phyloP scores from a whole-genome alignment of 2,329 filamentous ascomycete genomes.

The Trichoderma sp. region DNA sequence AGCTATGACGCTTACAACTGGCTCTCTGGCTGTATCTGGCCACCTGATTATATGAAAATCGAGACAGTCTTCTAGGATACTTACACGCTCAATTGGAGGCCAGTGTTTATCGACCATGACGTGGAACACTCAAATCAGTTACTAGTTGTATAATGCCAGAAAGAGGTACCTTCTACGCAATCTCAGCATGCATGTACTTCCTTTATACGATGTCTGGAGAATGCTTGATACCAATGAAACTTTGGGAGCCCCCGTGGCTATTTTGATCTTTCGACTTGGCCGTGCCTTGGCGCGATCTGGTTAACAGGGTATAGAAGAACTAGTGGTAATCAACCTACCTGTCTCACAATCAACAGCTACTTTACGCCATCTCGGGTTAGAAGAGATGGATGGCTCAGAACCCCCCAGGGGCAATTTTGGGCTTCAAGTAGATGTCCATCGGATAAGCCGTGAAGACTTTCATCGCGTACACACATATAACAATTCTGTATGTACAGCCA shows the following conservation, averaged over 20 bases:
- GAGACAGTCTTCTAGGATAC: not conserved
- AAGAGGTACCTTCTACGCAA: not conserved
- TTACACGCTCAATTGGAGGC: not conserved
- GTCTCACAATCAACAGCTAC: not conserved
- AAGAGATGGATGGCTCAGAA: not conserved
- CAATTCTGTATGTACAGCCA: not conserved
- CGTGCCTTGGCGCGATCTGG: not conserved
- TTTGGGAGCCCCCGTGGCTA: not conserved
- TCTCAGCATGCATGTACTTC: not conserved
- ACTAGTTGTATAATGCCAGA: not conserved
- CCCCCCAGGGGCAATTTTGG: not conserved
- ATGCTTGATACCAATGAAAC: not conserved
- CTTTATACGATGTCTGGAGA: not conserved
- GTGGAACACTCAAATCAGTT: not conserved
- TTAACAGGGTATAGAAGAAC: not conserved
- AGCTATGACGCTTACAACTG: not conserved
- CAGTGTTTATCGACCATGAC: not conserved
- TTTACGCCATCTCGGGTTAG: not conserved
- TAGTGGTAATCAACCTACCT: not conserved
- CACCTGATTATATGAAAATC: not conserved
- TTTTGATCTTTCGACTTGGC: not conserved
- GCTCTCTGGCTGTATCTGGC: not conserved
- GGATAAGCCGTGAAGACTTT: not conserved
- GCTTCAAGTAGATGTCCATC: not conserved
- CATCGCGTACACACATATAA: not conserved